phyloP scores from a whole-genome alignment of 2,329 filamentous ascomycete species.

The Cercospora sojina region DNA sequence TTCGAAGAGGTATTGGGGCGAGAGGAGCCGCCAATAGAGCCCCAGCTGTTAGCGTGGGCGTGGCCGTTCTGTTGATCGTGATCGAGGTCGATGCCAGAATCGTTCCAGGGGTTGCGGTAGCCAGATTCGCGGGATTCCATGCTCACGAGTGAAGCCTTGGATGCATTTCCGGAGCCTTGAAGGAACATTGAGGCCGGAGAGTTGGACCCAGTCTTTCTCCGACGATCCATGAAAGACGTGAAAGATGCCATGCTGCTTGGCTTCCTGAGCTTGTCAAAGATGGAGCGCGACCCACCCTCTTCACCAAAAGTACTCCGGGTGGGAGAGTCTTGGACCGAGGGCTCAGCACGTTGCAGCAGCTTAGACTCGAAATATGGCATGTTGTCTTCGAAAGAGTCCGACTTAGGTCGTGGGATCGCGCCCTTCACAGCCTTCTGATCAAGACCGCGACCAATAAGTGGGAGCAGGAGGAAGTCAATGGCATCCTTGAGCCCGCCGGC shows the following conservation, averaged over 20 bases:
- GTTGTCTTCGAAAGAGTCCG: conserved; percentile 96
- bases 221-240: conserved; percentile 89
- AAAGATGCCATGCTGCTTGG: conserved; percentile 92
- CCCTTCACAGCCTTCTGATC: conserved; percentile 85
- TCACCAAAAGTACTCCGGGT: conserved; percentile 79
- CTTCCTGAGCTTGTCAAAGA: conserved; percentile 92
- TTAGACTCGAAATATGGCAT: conserved; percentile 97
- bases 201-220: conserved; percentile 89
- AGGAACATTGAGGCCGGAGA: conserved; percentile 78
- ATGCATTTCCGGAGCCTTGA: conserved; percentile 78
- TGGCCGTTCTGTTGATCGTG: conserved; percentile 59
- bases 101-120: conserved; percentile 97
- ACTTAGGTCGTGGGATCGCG: conserved; percentile 95
- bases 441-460: conserved; percentile 84
- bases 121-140: conserved; percentile 94
- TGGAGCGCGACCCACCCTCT: conserved; percentile 72
- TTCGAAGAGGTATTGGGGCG: conserved; percentile 65
- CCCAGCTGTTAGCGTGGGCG: conserved; percentile 49
- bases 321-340: conserved; percentile 79
- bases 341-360: conserved; percentile 86
- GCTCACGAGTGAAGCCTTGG: conserved; percentile 92
- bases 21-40: conserved; percentile 50
- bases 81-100: conserved; percentile 93
- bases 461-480: conserved; percentile 86
- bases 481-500: conserved; percentile 92